phyloP scores from a whole-genome alignment of 163 green algal species.

The Scenedesmus sp. region DNA sequence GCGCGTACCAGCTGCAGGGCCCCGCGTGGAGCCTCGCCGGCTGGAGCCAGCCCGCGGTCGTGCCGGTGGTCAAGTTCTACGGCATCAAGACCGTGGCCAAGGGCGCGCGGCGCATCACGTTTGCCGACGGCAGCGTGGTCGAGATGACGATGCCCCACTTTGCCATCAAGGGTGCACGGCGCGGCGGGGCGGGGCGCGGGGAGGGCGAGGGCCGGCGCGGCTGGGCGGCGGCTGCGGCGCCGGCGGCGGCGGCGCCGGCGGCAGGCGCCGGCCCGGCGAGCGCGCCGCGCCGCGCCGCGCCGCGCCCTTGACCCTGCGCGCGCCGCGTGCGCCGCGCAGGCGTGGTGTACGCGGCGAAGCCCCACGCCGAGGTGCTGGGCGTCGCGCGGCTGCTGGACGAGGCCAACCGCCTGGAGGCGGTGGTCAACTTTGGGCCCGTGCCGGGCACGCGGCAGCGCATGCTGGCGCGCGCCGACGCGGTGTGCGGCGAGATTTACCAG shows the following conservation, averaged over 20 bases:
- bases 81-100: constrained; percentile 81
- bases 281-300: too few species aligned
- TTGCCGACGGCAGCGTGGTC: constrained; percentile 74
- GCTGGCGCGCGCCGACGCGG: constrained; percentile 42
- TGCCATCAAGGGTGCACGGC: constrained; percentile 40
- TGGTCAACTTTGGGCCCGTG: constrained; percentile 43
- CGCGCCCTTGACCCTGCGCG: too few species aligned
- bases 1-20: constrained; percentile 80
- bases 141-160: constrained; percentile 56
- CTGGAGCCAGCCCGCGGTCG: constrained; percentile 76
- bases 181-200: too few species aligned
- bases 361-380: constrained; percentile 64
- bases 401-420: constrained; percentile 36
- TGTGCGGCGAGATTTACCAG: constrained; percentile 49
- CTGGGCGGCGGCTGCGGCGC: too few species aligned
- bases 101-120: constrained; percentile 73
- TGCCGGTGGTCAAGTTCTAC: constrained; percentile 72
- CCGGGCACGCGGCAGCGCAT: constrained; percentile 38
- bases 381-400: constrained; percentile 38
- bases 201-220: too few species aligned
- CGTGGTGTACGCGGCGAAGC: constrained; percentile 69
- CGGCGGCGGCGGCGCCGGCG: too few species aligned
- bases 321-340: constrained; percentile 38
- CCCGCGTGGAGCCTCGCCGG: constrained; percentile 75
- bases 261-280: too few species aligned